Percentiles rank a stretch among this genome's conserved stretches.
These are phyloP conservation scores for Mucuna pruriens DNA, from an alignment of 306 rosid species.

Conservation along the genomic window DNA sequence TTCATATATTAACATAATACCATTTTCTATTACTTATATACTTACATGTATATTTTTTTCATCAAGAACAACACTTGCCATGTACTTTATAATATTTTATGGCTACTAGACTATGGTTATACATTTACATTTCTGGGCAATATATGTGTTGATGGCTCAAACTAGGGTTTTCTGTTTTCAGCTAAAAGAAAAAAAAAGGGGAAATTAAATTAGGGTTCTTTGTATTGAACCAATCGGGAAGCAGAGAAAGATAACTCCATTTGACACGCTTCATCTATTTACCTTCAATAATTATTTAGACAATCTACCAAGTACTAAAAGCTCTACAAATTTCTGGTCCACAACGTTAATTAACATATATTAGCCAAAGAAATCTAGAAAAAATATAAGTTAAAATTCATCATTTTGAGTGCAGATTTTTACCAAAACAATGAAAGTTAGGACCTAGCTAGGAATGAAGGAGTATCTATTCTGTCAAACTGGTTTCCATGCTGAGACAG, in stretches of 20 bases:
- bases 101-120: background rate
- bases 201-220: slow-evolving; percentile 15
- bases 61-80: background rate
- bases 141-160: background rate
- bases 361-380: slow-evolving; percentile 18
- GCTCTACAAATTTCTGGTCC: slow-evolving; percentile 15
- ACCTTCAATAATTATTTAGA: background rate
- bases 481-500: slow-evolving; percentile 70
- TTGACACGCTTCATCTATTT: slow-evolving; percentile 36
- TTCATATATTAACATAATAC: background rate
- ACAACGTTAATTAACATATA: slow-evolving; percentile 4
- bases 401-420: slow-evolving; percentile 17
- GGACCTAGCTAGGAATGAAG: background rate
- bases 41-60: background rate
- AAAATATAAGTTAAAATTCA: slow-evolving; percentile 15
- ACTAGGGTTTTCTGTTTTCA: slow-evolving; percentile 14
- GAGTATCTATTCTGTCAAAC: background rate
- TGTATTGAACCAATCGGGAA: background rate
- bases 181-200: background rate
- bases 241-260: background rate
- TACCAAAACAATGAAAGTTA: slow-evolving; percentile 43
- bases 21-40: background rate
- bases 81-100: background rate
- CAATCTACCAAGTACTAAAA: background rate
- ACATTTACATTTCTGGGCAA: background rate